Conservation (phyloP, 2,329 filamentous ascomycete genomes). For the Rugonectria rugulosa region DNA sequence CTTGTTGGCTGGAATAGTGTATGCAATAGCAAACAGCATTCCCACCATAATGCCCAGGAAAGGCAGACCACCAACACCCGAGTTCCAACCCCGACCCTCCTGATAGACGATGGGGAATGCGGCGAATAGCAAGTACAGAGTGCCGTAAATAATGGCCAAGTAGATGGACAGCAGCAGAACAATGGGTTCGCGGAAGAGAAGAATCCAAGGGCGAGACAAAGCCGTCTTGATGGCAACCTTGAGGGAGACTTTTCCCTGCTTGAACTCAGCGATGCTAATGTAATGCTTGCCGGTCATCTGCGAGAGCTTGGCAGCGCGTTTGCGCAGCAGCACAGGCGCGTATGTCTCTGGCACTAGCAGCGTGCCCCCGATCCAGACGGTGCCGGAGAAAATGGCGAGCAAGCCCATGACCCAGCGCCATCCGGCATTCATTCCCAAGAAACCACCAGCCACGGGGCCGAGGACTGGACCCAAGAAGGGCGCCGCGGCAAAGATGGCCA, state of each 20-base stretch:
- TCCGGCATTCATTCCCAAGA: constrained; percentile 6
- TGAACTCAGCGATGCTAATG: constrained; percentile 4
- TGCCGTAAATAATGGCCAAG: constrained; percentile 15
- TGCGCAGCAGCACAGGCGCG: constrained; percentile 3
- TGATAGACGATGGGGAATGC: constrained; percentile 15
- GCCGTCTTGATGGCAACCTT: constrained; percentile 1
- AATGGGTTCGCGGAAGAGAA: constrained; percentile 12
- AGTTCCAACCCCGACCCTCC: constrained; percentile 7
- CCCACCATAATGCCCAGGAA: constrained; percentile 16
- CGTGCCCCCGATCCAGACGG: constrained; percentile 6
- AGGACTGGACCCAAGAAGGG: constrained; percentile 8
- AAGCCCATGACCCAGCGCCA: constrained; percentile 18
- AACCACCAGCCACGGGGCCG: constrained; percentile 5
- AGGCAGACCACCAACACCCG: constrained; percentile 5
- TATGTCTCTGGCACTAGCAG: constrained; percentile 12
- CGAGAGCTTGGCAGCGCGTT: constrained; percentile 1
- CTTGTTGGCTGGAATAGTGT: constrained; percentile 10
- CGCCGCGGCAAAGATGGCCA: constrained; percentile 10
- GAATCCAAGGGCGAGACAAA: constrained; percentile 9
- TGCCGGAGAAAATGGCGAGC: constrained; percentile 5
- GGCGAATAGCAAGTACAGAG: constrained; percentile 11
- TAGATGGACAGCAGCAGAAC: constrained; percentile 9
- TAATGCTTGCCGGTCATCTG: constrained; percentile 15
- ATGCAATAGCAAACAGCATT: constrained; percentile 6
- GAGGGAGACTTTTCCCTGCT: constrained; percentile 2